Evolutionary conservation across 331 rosid genomes (phyloP).

Genomic region (Cucumis variabilis): DNA sequence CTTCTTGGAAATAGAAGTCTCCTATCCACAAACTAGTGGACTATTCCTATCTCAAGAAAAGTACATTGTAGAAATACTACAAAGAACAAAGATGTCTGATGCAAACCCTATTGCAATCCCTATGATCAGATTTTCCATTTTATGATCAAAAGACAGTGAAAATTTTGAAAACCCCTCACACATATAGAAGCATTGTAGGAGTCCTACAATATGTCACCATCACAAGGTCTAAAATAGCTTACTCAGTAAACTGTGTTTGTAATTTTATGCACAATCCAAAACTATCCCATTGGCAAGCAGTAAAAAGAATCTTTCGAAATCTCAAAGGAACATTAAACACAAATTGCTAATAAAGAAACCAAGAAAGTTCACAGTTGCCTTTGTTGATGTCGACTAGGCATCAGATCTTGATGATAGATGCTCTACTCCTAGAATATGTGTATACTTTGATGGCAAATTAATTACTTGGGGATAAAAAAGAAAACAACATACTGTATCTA

Average conservation of each 20-base stretch:
- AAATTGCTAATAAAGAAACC: background rate
- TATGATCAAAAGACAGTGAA: too few relatives aligned
- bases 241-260: background rate
- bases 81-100: too few relatives aligned
- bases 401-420: background rate
- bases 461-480: background rate
- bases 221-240: too few relatives aligned
- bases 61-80: too few relatives aligned
- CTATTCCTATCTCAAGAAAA: too few relatives aligned
- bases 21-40: too few relatives aligned
- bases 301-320: accelerated
- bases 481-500: background rate
- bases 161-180: background rate
- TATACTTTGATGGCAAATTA: background rate
- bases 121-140: too few relatives aligned
- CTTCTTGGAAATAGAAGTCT: too few relatives aligned
- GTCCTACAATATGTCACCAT: too few relatives aligned
- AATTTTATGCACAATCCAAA: background rate
- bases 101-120: too few relatives aligned
- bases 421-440: background rate
- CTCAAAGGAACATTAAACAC: background rate
- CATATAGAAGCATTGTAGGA: background rate
- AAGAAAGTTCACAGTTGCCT: background rate
- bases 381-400: background rate
- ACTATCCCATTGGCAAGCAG: background rate